phyloP scores from a whole-genome alignment of 176 grass and related monocot species.

The Zoysia japonica region DNA sequence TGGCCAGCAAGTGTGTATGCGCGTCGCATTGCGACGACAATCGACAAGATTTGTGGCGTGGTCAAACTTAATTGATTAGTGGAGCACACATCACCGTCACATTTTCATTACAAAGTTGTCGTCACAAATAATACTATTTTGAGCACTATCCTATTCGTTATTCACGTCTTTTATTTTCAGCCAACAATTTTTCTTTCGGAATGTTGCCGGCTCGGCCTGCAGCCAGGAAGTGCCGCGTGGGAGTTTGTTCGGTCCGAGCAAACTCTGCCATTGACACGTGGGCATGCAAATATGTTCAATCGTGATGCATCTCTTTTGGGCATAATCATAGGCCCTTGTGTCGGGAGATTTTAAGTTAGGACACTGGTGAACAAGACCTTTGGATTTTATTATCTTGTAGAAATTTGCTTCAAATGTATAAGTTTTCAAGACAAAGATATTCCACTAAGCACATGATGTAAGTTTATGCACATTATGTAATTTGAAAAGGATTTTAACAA shows the following conservation, averaged over 20 bases:
- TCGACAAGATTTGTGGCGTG: not conserved
- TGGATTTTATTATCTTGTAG: too few species aligned
- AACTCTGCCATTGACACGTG: not conserved
- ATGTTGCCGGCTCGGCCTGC: constrained; percentile 8
- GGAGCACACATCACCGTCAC: not conserved
- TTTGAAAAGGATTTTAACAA: not conserved
- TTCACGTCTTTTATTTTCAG: not conserved
- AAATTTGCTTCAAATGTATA: too few species aligned
- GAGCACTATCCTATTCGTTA: not conserved
- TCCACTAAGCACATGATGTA: too few species aligned
- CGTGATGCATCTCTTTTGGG: not conserved
- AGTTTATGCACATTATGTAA: too few species aligned
- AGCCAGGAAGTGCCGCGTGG: constrained; percentile 12
- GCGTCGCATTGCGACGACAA: not conserved
- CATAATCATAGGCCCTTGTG: not conserved
- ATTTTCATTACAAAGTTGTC: not conserved
- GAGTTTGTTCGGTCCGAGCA: not conserved
- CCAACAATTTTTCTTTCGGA: not conserved
- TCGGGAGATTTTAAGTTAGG: too few species aligned
- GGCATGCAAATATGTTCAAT: not conserved
- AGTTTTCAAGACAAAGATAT: too few species aligned
- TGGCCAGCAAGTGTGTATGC: not conserved
- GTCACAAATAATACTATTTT: not conserved
- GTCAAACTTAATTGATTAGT: not conserved
- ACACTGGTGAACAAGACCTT: too few species aligned